Evolutionary conservation across 352 stramenopile genomes (phyloP).

Genomic region (Globisporangium perplexum): DNA sequence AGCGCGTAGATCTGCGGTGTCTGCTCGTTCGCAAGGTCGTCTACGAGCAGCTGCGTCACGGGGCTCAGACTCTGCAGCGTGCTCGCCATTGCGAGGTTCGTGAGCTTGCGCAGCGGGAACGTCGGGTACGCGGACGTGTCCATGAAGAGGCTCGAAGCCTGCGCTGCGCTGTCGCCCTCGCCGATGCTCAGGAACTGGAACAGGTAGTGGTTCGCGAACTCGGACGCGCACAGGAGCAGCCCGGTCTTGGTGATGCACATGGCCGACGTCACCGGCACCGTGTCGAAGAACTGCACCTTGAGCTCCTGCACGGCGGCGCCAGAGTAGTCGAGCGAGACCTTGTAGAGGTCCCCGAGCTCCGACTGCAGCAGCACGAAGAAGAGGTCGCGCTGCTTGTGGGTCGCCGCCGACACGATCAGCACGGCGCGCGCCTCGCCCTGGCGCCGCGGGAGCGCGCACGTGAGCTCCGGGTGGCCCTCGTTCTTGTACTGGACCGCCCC

Average conservation of each 20-base stretch:
- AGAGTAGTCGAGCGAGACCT: constrained; percentile 92
- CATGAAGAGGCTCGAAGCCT: constrained; percentile 66
- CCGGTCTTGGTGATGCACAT: constrained; percentile 98
- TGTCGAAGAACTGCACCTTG: constrained; percentile 96
- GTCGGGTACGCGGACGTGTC: constrained; percentile 50
- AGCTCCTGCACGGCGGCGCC: constrained; percentile 77
- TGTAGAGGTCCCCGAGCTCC: constrained; percentile 98
- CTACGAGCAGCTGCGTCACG: constrained; percentile 93
- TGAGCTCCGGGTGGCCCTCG: constrained; percentile 82
- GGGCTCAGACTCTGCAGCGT: constrained; percentile 88
- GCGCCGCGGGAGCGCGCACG: constrained; percentile 71
- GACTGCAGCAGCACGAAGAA: constrained; percentile 98
- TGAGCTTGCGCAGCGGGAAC: constrained; percentile 82
- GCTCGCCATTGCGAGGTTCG: constrained; percentile 84
- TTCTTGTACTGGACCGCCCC: constrained; percentile 98
- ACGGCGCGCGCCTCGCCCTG: constrained; percentile 78
- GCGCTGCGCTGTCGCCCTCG: constrained; percentile 84
- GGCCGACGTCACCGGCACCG: constrained; percentile 89
- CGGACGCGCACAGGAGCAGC: constrained; percentile 94
- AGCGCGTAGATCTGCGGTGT: constrained; percentile 96
- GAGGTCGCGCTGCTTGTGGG: constrained; percentile 93
- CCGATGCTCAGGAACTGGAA: constrained; percentile 98
- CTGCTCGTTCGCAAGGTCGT: constrained; percentile 93
- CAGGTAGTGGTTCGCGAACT: constrained; percentile 98
- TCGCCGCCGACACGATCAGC: constrained; percentile 90